Evolutionary conservation across 208 protist genomes (phyloP).

Genomic region (Leishmania major): DNA sequence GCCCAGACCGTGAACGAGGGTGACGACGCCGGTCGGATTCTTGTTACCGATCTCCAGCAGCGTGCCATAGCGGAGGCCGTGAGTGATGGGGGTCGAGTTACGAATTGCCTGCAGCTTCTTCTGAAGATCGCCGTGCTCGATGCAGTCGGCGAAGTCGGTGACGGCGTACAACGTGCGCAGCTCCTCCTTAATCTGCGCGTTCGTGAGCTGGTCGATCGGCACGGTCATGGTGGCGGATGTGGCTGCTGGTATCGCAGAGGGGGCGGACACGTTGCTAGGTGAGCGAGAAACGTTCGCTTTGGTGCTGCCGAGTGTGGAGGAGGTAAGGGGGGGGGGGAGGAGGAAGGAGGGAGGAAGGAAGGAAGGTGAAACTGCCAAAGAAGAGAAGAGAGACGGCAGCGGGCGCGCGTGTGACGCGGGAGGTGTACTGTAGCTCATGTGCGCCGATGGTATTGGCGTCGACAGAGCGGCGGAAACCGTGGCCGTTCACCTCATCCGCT

Average conservation of each 20-base stretch:
- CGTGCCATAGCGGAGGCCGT: constrained; percentile 60
- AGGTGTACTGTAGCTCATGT: background rate
- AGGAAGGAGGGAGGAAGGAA: no score
- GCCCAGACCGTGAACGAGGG: constrained; percentile 91
- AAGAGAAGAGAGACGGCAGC: background rate
- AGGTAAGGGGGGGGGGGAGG: no score
- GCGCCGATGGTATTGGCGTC: background rate
- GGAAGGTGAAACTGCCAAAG: background rate
- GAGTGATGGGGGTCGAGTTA: constrained; percentile 48
- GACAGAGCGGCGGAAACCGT: background rate
- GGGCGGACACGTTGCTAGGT: background rate
- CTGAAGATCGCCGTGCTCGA: constrained; percentile 72
- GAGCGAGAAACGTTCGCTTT: background rate
- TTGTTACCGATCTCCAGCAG: constrained; percentile 75
- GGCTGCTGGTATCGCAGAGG: background rate
- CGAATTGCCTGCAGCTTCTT: constrained; percentile 56
- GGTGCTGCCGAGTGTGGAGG: background rate
- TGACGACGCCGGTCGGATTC: constrained; percentile 81
- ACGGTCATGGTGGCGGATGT: constrained; percentile 11
- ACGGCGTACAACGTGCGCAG: constrained; percentile 64
- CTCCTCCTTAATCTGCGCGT: constrained; percentile 72
- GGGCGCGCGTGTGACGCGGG: background rate
- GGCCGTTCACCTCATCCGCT: background rate
- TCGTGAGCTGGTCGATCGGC: constrained; percentile 50
- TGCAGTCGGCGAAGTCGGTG: constrained; percentile 65